Conservation (phyloP, 139 green algal genomes). For the Picochlorum sp. region DNA sequence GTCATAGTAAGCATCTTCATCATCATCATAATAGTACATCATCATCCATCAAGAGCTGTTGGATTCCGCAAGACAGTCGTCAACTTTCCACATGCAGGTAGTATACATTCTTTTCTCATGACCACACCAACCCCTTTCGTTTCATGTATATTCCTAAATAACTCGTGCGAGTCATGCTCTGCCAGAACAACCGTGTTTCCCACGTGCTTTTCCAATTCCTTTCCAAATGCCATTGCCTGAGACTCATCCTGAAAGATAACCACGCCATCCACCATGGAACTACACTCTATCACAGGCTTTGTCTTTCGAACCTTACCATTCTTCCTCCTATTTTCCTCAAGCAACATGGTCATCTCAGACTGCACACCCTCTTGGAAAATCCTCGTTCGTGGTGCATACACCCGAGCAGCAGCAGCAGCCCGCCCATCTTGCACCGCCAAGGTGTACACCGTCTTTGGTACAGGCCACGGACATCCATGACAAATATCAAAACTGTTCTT, state of each 20-base stretch:
- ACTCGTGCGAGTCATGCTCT: conserved; percentile 41
- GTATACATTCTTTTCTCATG: conserved; percentile 23
- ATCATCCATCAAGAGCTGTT: conserved; percentile 16
- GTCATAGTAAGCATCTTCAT: too few relatives aligned
- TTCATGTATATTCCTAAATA: conserved; percentile 50
- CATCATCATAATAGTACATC: too few relatives aligned
- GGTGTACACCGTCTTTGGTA: conserved; percentile 54
- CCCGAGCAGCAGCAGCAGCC: background rate
- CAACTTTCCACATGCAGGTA: conserved; percentile 48
- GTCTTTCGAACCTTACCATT: conserved; percentile 12
- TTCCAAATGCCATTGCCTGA: conserved; percentile 43
- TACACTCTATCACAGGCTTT: conserved; percentile 24
- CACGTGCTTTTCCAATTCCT: conserved; percentile 37
- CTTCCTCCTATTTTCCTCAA: conserved; percentile 26
- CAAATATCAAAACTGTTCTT: conserved; percentile 43
- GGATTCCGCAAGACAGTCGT: conserved; percentile 28
- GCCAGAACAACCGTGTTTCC: conserved; percentile 27
- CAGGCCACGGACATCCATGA: conserved; percentile 50
- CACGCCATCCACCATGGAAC: conserved; percentile 47
- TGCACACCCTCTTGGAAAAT: conserved; percentile 29
- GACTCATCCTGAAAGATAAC: conserved; percentile 47
- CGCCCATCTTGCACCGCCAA: conserved; percentile 20
- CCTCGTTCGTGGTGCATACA: conserved; percentile 48
- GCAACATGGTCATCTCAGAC: conserved; percentile 45
- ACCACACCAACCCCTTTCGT: conserved; percentile 46